These are phyloP conservation scores for Cryptococcus sp. DNA, from an alignment of 1,284 basidiomycete species.

Conservation along the genomic window DNA sequence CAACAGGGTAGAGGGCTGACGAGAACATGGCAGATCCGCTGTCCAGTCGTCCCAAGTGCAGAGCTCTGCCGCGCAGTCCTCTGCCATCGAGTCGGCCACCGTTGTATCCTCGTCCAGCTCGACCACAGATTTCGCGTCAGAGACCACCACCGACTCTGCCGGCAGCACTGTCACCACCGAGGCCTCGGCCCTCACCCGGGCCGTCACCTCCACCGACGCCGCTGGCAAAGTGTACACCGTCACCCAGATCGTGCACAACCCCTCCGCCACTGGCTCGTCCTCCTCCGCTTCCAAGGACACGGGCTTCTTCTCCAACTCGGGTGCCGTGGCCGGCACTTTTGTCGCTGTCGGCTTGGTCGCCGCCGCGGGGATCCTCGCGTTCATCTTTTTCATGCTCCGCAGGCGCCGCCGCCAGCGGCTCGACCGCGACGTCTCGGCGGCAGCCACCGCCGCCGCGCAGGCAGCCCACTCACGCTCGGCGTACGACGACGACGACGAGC, in stretches of 20 bases:
- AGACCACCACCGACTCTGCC: conserved; percentile 14
- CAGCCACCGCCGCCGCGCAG: conserved; percentile 48
- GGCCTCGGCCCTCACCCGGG: conserved; percentile 29
- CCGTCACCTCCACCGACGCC: conserved; percentile 19
- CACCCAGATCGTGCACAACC: conserved; percentile 41
- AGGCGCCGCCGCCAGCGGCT: conserved; percentile 46
- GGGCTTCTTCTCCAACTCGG: conserved; percentile 49
- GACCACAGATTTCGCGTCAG: conserved; percentile 3
- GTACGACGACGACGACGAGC: conserved; percentile 49
- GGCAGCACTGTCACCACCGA: conserved; percentile 15
- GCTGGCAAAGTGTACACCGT: conserved; percentile 34
- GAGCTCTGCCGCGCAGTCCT: conserved; percentile 3
- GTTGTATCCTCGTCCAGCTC: conserved; percentile 3
- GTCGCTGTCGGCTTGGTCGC: conserved; percentile 49
- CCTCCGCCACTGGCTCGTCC: conserved; percentile 22
- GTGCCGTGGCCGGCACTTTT: conserved; percentile 50
- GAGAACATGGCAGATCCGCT: conserved; percentile 1
- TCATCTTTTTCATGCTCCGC: conserved; percentile 46
- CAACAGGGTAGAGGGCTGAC: not conserved
- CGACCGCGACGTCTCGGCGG: conserved; percentile 51
- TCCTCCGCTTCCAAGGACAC: conserved; percentile 16
- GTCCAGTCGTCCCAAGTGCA: conserved; percentile 4
- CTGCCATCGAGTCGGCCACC: not conserved
- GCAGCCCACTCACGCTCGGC: conserved; percentile 40
- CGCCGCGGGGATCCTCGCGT: conserved; percentile 43